Conservation (phyloP, 1,139 yeast genomes). For the Pneumocystis sp. region DNA sequence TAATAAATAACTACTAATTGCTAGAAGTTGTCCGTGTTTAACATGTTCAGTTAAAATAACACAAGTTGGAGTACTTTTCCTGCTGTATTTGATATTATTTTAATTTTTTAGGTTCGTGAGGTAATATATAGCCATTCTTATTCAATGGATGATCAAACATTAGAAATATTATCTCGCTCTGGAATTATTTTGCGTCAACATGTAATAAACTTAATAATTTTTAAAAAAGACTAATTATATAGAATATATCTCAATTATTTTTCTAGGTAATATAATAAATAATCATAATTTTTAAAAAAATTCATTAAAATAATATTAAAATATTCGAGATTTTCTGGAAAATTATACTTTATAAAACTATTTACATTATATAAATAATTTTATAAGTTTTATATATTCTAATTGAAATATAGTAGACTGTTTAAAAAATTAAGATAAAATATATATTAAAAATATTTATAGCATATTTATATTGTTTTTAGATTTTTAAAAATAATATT, state of each 20-base stretch:
- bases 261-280: neutral
- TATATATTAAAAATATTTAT: neutral
- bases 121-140: constrained; percentile 91
- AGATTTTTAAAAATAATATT: neutral
- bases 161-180: constrained; percentile 56
- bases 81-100: neutral
- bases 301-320: neutral
- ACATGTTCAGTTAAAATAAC: constrained; percentile 92
- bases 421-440: neutral
- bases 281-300: neutral
- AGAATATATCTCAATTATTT: neutral
- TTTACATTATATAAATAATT: neutral
- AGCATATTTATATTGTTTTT: neutral
- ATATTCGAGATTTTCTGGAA: neutral
- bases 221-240: neutral
- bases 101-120: constrained; percentile 5
- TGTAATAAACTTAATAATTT: constrained; percentile 3
- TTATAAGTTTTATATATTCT: neutral
- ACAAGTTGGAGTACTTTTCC: constrained; percentile 49
- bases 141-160: constrained; percentile 72
- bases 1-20: neutral
- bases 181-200: constrained; percentile 62
- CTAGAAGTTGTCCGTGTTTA: constrained; percentile 60
- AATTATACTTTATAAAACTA: neutral
- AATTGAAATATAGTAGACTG: neutral